Evolutionary conservation across 352 stramenopile genomes (phyloP), one percentile per base, ranked within the genome.

Genomic region (Globisporangium paddicum): DNA sequence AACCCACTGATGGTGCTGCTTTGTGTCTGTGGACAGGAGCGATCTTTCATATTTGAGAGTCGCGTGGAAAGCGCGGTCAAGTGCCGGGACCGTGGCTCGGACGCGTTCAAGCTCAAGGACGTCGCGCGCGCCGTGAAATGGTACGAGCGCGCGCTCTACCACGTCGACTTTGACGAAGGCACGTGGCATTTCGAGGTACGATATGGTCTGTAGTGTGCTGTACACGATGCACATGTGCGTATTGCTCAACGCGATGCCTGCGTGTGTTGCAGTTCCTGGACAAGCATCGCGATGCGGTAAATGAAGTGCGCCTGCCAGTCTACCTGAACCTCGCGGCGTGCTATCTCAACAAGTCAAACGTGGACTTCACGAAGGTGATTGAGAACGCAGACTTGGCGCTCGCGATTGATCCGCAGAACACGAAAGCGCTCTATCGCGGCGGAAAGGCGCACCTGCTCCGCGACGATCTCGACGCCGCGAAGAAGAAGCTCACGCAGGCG

Each of bases 141-240:
- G 78, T 94, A 93, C 67, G 63, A 90, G 51, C 85, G 85, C 26
- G 82, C 82, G 42, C 64, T 93, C 5, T 87, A 75, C 54, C 85
- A 94, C 58, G 79, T 90, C 47, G 80, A 93, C 38, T 94, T 94
- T 68, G 85, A 93, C 53, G 82, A 94, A 62, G 85, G 75, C 68
- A 90, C 82, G 55, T 94, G 82, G 82, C 67, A 86, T 53, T 94
- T 94, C 59, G 85, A 94, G 77, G 79, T 90, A 25, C 19, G 57
- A 32, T 16, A 1, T n/a, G n/a, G n/a, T n/a, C n/a, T n/a, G n/a
- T n/a, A n/a, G n/a, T n/a, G n/a, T n/a, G n/a, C n/a, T n/a, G n/a
- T n/a, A n/a, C n/a, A n/a, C n/a, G n/a, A n/a, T n/a, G n/a, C n/a
- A n/a, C n/a, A n/a, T n/a, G n/a, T n/a, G n/a, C n/a, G n/a, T n/a